Evolutionary conservation across 306 rosid genomes (phyloP), one percentile per base, ranked within the genome.

Genomic region (Lupinus albus): DNA sequence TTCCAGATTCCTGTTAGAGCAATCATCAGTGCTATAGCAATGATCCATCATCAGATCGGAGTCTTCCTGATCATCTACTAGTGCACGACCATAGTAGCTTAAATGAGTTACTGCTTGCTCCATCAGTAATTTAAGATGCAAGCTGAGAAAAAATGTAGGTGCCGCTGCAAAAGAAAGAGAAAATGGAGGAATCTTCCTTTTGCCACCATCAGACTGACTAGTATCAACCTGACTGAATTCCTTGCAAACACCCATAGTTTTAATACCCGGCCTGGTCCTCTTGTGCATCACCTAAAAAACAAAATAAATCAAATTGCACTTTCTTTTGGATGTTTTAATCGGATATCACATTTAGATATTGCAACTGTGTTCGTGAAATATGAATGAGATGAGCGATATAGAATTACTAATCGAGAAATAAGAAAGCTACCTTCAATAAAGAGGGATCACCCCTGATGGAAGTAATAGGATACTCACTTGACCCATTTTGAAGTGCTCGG

Each of bases 101-200:
- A 84, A 44, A 73, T 65, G 83, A 81, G 84, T 60, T 64, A 81
- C 82, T 20, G 80, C 61, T 51, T 33, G 76, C 67, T 89, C 86
- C 87, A 89, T 83, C 42, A 89, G 88, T 78, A 83, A 79, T 83
- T 84, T 83, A 58, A 81, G 86, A 76, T 86, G 96, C 84, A 89
- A 78, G 74, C 87, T 76, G 61, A 89, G 65, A 72, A 84, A 84
- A 79, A 83, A 84, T 15, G 91, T 67, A 38, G 93, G 91, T 0
- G 88, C 88, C 67, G 96, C 88, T 13, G 84, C 53, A 59, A 81
- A 82, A 73, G 87, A 81, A 74, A 84, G 87, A 70, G 87, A 70
- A 64, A 84, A 83, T 9, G 87, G 81, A 69, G 81, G 84, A 67
- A 82, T 76, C 62, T 77, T 82, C 61, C 67, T 68, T 63, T 79